Percentiles rank a stretch among this genome's conserved stretches.
Evolutionary conservation across 2,329 filamentous ascomycete genomes (phyloP).

Genomic region (Venturia effusa): DNA sequence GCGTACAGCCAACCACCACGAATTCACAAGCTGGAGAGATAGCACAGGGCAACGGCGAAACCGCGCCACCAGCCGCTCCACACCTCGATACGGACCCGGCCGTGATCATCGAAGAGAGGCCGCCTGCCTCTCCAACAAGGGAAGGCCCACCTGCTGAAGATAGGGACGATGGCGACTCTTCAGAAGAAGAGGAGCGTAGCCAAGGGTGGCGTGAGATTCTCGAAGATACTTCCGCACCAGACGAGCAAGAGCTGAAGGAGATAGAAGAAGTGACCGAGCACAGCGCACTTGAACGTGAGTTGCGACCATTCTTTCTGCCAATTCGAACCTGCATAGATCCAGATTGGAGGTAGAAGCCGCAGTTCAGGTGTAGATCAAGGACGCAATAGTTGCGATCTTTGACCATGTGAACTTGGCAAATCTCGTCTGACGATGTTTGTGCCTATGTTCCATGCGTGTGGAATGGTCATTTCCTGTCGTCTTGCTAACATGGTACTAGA

Average conservation of each 20-base stretch:
- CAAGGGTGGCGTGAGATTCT: conserved; percentile 41
- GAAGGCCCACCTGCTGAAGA: neutral
- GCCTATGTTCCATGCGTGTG: neutral
- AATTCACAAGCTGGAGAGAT: neutral
- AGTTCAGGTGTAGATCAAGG: neutral
- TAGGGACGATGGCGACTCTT: conserved; percentile 24
- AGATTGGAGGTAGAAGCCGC: neutral
- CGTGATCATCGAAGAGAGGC: neutral
- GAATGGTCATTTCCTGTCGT: neutral
- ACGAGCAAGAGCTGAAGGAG: conserved; percentile 47
- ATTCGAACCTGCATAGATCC: neutral
- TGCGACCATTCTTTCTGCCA: neutral
- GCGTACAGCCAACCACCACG: neutral
- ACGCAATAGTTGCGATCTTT: neutral
- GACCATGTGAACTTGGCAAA: neutral
- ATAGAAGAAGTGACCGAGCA: conserved; percentile 39
- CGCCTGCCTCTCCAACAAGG: neutral
- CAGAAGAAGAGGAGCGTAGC: conserved; percentile 17
- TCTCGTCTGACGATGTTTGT: neutral
- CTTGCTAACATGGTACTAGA: conserved; percentile 23
- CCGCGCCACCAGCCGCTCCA: neutral
- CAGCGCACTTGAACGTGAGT: conserved; percentile 44
- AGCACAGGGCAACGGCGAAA: neutral
- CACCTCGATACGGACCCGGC: neutral
- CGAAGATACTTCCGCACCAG: conserved; percentile 45